These are phyloP conservation scores for Fonsecaea monophora DNA, from an alignment of 2,329 filamentous ascomycete genomes.

Conservation along the genomic window DNA sequence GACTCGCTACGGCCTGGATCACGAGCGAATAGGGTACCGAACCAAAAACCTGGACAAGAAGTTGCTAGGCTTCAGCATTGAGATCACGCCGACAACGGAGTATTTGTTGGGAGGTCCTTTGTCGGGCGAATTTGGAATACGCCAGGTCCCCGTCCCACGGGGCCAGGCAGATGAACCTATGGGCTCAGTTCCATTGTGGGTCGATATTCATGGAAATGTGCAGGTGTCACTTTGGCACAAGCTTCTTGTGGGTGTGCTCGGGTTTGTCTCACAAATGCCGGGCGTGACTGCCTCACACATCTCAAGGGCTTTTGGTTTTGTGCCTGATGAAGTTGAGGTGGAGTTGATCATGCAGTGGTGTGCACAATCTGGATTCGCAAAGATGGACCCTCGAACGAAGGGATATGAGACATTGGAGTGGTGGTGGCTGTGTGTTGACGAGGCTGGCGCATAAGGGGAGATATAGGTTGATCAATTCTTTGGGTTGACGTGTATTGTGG, in stretches of 20 bases:
- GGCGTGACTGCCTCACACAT: conserved; percentile 48
- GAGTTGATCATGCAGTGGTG: conserved; percentile 31
- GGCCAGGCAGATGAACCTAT: conserved; percentile 34
- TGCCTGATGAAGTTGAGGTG: conserved; percentile 25
- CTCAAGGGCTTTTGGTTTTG: conserved; percentile 34
- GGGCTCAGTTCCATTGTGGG: conserved; percentile 54
- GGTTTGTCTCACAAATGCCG: conserved; percentile 51
- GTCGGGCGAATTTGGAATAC: conserved; percentile 28
- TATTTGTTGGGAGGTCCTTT: conserved; percentile 53
- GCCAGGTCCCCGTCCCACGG: conserved; percentile 42
- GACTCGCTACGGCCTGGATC: conserved; percentile 53
- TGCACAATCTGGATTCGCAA: conserved; percentile 31
- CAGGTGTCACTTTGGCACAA: conserved; percentile 51
- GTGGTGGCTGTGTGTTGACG: conserved; percentile 51
- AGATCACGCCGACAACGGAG: conserved; percentile 45
- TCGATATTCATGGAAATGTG: conserved; percentile 54
- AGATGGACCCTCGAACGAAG: conserved; percentile 20
- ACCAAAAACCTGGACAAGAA: conserved; percentile 55
- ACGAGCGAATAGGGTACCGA: conserved; percentile 54
- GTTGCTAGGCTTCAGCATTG: conserved; percentile 51
- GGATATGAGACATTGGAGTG: conserved; percentile 48
- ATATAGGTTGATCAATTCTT: not conserved
- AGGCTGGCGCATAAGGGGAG: not conserved
- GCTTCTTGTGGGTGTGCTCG: conserved; percentile 50
- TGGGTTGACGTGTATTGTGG: not conserved